phyloP scores from a whole-genome alignment of 768 basidiomycete species.

The Psilocybe azurescens region DNA sequence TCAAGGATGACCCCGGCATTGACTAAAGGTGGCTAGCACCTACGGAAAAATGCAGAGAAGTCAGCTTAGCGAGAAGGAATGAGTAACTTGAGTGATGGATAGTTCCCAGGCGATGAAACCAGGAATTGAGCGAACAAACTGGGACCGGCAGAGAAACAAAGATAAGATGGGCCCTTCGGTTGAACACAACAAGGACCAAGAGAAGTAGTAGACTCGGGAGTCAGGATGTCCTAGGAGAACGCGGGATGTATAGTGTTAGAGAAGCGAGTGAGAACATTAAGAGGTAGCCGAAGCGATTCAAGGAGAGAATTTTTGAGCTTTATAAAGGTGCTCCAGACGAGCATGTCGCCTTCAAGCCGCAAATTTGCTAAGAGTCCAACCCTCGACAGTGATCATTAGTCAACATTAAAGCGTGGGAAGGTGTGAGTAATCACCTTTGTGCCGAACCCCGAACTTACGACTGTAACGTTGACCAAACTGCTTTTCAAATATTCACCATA shows the following conservation, averaged over 20 bases:
- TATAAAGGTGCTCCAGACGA: not conserved
- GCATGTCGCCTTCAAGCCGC: conserved; percentile 2
- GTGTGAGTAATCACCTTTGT: not conserved
- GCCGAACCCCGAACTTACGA: not conserved
- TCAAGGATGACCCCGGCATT: no score
- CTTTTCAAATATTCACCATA: not conserved
- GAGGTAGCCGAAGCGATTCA: not conserved
- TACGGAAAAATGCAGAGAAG: no score
- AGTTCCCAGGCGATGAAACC: not conserved
- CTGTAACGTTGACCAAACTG: not conserved
- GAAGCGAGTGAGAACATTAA: no score
- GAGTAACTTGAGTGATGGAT: no score
- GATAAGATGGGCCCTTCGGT: no score
- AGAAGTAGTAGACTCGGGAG: no score
- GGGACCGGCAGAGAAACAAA: not conserved
- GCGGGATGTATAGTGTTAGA: no score
- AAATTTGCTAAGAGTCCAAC: not conserved
- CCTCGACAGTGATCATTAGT: conserved; percentile 3
- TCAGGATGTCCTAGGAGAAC: no score
- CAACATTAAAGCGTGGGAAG: conserved; percentile 6
- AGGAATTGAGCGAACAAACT: not conserved
- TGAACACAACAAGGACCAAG: no score
- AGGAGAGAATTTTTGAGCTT: not conserved
- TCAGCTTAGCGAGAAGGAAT: no score
- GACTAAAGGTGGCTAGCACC: no score